Percentiles rank a stretch among this genome's conserved stretches.
Evolutionary conservation across 495 filamentous ascomycete species (phyloP).

Genomic region (Choiromyces venosus): DNA sequence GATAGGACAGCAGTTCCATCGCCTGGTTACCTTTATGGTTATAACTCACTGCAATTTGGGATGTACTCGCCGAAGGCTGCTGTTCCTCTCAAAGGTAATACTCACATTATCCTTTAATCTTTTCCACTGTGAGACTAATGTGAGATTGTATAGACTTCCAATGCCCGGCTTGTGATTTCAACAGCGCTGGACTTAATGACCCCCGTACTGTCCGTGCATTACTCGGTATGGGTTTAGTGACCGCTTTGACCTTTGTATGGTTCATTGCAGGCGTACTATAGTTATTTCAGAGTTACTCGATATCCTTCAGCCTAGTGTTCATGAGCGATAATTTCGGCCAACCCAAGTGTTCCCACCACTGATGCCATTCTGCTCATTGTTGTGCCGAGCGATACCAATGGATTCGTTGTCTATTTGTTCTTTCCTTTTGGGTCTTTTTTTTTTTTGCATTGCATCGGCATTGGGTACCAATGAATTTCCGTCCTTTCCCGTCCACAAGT

Average conservation of each 20-base stretch:
- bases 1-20: constrained; percentile 56
- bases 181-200: constrained; percentile 51
- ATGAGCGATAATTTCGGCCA: not conserved
- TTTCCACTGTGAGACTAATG: constrained; percentile 11
- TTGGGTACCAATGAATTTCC: constrained; percentile 37
- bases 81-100: constrained; percentile 55
- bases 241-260: constrained; percentile 80
- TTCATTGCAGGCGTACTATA: constrained; percentile 59
- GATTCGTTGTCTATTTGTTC: constrained; percentile 3
- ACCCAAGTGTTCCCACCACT: not conserved
- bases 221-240: constrained; percentile 67
- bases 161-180: constrained; percentile 44
- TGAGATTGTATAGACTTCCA: constrained; percentile 27
- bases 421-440: constrained; percentile 21
- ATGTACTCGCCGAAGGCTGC: constrained; percentile 71
- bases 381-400: not conserved
- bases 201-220: constrained; percentile 64
- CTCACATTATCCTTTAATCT: constrained; percentile 41
- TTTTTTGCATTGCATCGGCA: constrained; percentile 29
- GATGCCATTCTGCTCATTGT: not conserved
- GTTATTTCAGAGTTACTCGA: not conserved
- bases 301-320: not conserved
- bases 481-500: constrained; percentile 4
- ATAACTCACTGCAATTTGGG: constrained; percentile 63
- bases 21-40: constrained; percentile 67